A percentile compares a stretch with the other conserved stretches of the same genome.
phyloP scores from a whole-genome alignment of 2,329 filamentous ascomycete genomes.

The Xylariaceae sp. region DNA sequence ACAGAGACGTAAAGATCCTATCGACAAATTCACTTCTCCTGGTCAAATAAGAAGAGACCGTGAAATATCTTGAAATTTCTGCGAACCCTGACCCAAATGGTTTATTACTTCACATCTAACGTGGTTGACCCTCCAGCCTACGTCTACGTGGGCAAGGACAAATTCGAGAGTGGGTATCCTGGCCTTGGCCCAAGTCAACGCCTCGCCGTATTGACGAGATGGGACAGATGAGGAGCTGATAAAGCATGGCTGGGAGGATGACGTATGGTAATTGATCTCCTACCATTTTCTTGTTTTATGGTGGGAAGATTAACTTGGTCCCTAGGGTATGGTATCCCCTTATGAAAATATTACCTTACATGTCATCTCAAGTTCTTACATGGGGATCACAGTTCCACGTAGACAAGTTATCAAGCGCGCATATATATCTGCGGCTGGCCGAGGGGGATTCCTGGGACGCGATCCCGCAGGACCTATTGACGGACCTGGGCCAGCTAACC shows the following conservation, averaged over 20 bases:
- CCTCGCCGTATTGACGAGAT: conserved; percentile 22
- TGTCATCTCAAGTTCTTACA: conserved; percentile 8
- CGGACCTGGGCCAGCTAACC: conserved; percentile 93
- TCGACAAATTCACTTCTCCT: no score
- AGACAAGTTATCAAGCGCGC: conserved; percentile 94
- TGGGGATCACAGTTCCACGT: conserved; percentile 76
- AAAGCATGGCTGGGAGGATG: conserved; percentile 90
- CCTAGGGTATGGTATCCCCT: conserved; percentile 37
- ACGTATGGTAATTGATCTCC: conserved; percentile 78
- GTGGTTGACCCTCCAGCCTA: conserved; percentile 81
- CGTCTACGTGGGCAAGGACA: conserved; percentile 98
- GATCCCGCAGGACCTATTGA: conserved; percentile 75
- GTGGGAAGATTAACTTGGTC: conserved; percentile 1
- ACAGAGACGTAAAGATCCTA: no score
- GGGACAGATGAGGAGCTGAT: conserved; percentile 90
- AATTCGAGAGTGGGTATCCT: conserved; percentile 83
- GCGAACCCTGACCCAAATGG: conserved; percentile 64
- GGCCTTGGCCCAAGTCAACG: conserved; percentile 14
- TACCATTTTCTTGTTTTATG: not conserved
- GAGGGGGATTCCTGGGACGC: conserved; percentile 83
- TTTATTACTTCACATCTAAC: conserved; percentile 93
- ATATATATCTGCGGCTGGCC: conserved; percentile 88
- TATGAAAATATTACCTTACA: not conserved
- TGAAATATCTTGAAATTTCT: no score
- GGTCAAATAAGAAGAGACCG: no score